Conservation (phyloP, 2,329 filamentous ascomycete genomes). For the Cercospora beticola region DNA sequence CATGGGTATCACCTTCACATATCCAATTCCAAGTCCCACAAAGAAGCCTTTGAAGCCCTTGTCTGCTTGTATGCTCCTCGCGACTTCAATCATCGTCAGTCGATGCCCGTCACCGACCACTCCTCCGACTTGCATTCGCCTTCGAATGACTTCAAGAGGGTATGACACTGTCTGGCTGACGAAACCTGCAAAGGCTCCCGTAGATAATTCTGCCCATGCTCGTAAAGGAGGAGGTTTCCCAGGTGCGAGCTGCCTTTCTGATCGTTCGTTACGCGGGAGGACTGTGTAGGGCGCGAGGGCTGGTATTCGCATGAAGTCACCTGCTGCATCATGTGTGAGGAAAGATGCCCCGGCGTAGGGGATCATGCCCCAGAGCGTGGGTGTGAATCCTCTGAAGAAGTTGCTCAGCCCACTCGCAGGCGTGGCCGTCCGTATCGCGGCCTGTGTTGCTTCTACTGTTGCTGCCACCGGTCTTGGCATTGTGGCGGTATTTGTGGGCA, state of each 20-base stretch:
- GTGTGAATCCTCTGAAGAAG: slow-evolving; percentile 92
- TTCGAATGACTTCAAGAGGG: slow-evolving; percentile 85
- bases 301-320: slow-evolving; percentile 75
- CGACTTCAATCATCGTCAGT: slow-evolving; percentile 76
- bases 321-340: slow-evolving; percentile 86
- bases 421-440: slow-evolving; percentile 52
- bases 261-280: slow-evolving; percentile 57
- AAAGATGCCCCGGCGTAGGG: slow-evolving; percentile 96
- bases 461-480: slow-evolving; percentile 39
- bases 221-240: slow-evolving; percentile 68
- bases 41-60: slow-evolving; percentile 81
- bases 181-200: slow-evolving; percentile 82
- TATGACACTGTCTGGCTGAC: slow-evolving; percentile 92
- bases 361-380: slow-evolving; percentile 90
- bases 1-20: slow-evolving; percentile 92
- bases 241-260: slow-evolving; percentile 40
- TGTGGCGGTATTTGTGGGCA: slow-evolving; percentile 10
- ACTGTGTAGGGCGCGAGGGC: slow-evolving; percentile 71
- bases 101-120: slow-evolving; percentile 87
- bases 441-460: slow-evolving; percentile 45
- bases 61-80: slow-evolving; percentile 70
- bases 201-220: slow-evolving; percentile 81
- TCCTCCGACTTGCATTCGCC: slow-evolving; percentile 94
- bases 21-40: slow-evolving; percentile 89
- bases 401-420: slow-evolving; percentile 74